Conservation (phyloP, 129 eudicot genomes). For the Arctium lappa region DNA sequence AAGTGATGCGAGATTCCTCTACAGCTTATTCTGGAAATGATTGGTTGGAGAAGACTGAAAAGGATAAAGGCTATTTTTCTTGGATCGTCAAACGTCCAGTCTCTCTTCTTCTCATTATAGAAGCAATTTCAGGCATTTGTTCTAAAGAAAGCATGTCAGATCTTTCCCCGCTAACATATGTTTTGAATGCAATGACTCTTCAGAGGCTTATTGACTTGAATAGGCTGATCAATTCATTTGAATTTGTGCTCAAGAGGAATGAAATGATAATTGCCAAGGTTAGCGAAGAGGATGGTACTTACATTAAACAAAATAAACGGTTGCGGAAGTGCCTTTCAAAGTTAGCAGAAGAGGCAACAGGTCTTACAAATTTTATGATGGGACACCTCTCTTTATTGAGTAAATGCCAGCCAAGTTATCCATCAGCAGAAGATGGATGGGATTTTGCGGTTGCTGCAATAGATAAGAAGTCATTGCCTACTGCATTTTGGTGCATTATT, state of each 20-base stretch:
- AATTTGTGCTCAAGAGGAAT: conserved; percentile 48
- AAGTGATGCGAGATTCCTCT: conserved; percentile 50
- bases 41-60: conserved; percentile 53
- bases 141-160: conserved; percentile 25
- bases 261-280: neutral
- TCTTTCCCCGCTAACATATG: conserved; percentile 56
- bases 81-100: conserved; percentile 67
- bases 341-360: conserved; percentile 63
- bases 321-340: conserved; percentile 34
- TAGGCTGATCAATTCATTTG: conserved; percentile 53
- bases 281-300: conserved; percentile 9
- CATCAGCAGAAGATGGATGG: conserved; percentile 31
- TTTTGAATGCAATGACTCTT: conserved; percentile 56
- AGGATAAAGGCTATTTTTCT: conserved; percentile 63
- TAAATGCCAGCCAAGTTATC: conserved; percentile 11
- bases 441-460: conserved; percentile 55
- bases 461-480: conserved; percentile 51
- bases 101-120: conserved; percentile 48
- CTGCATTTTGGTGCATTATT: conserved; percentile 65
- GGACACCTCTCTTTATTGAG: conserved; percentile 38
- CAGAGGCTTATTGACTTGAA: conserved; percentile 84
- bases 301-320: conserved; percentile 34
- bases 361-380: conserved; percentile 49
- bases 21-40: conserved; percentile 60
- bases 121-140: conserved; percentile 42